Evolutionary conservation across 371 early-diverging fungal species (phyloP), one percentile per base, ranked within the genome.

Genomic region (Umbelopsis sp.): DNA sequence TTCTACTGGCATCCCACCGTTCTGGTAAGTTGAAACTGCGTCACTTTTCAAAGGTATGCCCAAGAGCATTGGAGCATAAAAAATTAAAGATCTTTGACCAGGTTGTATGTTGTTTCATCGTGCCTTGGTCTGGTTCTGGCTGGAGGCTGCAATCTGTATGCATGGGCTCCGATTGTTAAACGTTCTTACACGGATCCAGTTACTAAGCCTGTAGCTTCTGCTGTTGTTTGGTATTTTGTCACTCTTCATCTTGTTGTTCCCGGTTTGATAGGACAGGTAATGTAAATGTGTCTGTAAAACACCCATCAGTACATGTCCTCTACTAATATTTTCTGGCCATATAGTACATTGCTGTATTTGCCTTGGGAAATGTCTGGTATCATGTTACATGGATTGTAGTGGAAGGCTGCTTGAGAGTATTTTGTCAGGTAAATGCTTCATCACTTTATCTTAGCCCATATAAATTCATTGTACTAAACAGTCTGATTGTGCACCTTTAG

Each of bases 81-180:
- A 7, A 41, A 3, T 10, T 38, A 10, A 41, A 10, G 4, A 24
- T 25, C 20, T 3, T 12, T 51, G 25, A 12, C 6, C 18, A 57
- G 57, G 57, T 18, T 57, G 2, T 57, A 35, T 4, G 29, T 57
- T 25, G 57, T 57, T 14, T 29, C 16, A 57, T 18, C 35, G 12
- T 57, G 57, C 35, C 35, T 57, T 32, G 57, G 35, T 18, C 35
- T 57, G 8, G 57, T 29, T 9, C 35, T 57, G 14, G 57, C 57
- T 4, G 57, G 57, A 57, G 57, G 57, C 18, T 57, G 57, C 57
- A 57, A 57, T 29, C 29, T 57, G 35, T 57, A 37, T 57, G 57
- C 57, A 5, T 57, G 57, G 57, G 3, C 35, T 12, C 57, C 57
- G 1, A 57, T 57, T 35, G 10, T 57, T 35, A 16, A 12, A 35